Evolutionary conservation across 192 early-diverging fungal species (phyloP).

Genomic region (Thoreauomyces humboldtii): DNA sequence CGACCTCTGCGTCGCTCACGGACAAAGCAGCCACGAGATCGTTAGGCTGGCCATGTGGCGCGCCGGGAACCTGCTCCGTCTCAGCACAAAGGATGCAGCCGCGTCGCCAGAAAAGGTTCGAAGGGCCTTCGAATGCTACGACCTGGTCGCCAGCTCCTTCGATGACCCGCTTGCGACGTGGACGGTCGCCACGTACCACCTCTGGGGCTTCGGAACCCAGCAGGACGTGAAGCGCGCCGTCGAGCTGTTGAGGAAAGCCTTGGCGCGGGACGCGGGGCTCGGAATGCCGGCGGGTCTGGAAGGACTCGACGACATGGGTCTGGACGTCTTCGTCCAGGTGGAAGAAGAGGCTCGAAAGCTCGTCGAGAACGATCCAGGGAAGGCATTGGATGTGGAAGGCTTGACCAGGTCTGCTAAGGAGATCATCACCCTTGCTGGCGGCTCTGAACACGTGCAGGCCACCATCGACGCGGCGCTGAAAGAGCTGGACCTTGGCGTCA

Average conservation of each 20-base stretch:
- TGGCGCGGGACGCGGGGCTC: constrained; percentile 23
- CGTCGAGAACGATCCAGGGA: constrained; percentile 18
- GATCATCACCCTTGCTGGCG: neutral
- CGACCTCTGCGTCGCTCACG: neutral
- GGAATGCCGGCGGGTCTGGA: constrained; percentile 34
- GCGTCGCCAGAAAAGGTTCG: neutral
- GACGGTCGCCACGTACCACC: constrained; percentile 41
- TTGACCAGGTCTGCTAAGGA: constrained; percentile 4
- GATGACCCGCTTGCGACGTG: constrained; percentile 36
- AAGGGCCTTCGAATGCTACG: neutral
- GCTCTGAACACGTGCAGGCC: neutral
- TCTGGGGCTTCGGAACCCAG: constrained; percentile 43
- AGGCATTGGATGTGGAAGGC: constrained; percentile 29
- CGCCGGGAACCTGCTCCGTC: constrained; percentile 6
- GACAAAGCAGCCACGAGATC: neutral
- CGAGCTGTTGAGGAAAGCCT: constrained; percentile 26
- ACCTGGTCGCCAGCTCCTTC: neutral
- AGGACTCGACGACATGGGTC: constrained; percentile 22
- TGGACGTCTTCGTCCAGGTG: constrained; percentile 26
- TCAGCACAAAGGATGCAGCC: neutral
- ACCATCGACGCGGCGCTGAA: neutral
- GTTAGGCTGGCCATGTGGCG: constrained; percentile 6
- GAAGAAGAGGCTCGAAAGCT: constrained; percentile 20
- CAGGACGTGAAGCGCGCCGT: constrained; percentile 34
- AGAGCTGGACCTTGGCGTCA: neutral